phyloP scores from a whole-genome alignment of 306 rosid species.

The Oemleria cerasiformis region DNA sequence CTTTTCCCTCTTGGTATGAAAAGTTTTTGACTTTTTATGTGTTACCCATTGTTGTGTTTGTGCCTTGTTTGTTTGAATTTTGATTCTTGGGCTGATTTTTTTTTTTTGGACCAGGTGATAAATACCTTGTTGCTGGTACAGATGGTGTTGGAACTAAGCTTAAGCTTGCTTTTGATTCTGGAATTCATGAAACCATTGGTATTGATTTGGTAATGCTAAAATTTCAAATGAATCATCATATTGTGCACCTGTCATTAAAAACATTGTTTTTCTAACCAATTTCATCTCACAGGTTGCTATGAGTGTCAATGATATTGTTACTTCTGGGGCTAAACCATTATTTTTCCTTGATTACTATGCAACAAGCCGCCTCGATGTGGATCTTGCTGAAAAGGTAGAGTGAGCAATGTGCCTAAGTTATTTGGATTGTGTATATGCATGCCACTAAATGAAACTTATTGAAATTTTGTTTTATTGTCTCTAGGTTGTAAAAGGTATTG shows the following conservation, averaged over 20 bases:
- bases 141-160: slow-evolving; percentile 96
- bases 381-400: slow-evolving; percentile 81
- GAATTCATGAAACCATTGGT: slow-evolving; percentile 89
- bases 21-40: neutral
- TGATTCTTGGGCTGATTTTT: slow-evolving; percentile 7
- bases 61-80: slow-evolving; percentile 7
- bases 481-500: slow-evolving; percentile 89
- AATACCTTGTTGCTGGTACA: slow-evolving; percentile 85
- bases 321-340: slow-evolving; percentile 91
- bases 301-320: slow-evolving; percentile 93
- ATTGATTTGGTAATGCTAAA: slow-evolving; percentile 73
- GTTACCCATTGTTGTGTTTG: too few species aligned
- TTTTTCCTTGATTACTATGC: slow-evolving; percentile 97
- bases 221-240: neutral
- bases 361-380: slow-evolving; percentile 83
- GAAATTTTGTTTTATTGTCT: slow-evolving; percentile 5
- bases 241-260: neutral
- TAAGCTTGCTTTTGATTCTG: slow-evolving; percentile 85
- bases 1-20: slow-evolving; percentile 72
- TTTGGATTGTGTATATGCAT: neutral
- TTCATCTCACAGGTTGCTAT: slow-evolving; percentile 69
- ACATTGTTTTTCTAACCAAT: neutral
- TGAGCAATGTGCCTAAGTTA: slow-evolving; percentile 7
- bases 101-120: slow-evolving; percentile 51
- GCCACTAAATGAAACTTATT: neutral